Evolutionary conservation across 2,329 filamentous ascomycete species (phyloP), one percentile per base, ranked within the genome.

Genomic region (Epichloe coenophiala): DNA sequence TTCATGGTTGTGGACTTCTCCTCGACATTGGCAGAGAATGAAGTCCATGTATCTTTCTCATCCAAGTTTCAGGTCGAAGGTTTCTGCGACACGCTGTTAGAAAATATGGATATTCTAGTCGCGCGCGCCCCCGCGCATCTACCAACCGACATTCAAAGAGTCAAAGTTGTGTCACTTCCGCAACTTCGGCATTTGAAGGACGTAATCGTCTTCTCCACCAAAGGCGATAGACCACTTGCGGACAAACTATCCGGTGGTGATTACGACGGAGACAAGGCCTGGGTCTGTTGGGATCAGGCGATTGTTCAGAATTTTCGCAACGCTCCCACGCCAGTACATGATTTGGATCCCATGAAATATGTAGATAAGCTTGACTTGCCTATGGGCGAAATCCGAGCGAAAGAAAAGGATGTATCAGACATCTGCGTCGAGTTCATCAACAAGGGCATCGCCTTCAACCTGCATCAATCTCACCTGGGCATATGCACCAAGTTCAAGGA

Each of bases 181-280:
- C 73, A 81, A 41, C 67, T 91, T 0, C 77, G 81, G 3, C 76
- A 78, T 2, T 65, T 95, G 0, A 84, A 84, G 53, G 84, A 96
- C 57, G 81, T 95, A 1, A 73, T 93, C 13, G 75, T 96, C 0
- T 96, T 97, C 56, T 73, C 86, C 0, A 72, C 71, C 0, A 77
- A 75, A 53, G 85, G 85, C 0, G 23, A 61, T 73, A 27, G 68
- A 1, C 78, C 86, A 0, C 71, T 89, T 0, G 87, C 86, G 0
- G 76, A 80, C 8, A 81, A 83, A 58, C 69, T 91, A 0, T 87
- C 85, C 1, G 87, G 87, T 0, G 87, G 87, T 0, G 87, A 91
- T 59, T 91, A 89, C 54, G 86, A 91, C 56, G 87, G 87, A 0
- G 87, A 93, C 54, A 75, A 70, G n/a, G 78, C 85, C 4, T 90